Percentiles rank a stretch among this genome's conserved stretches.
These are phyloP conservation scores for Mallotus japonicus DNA, from an alignment of 441 rosid genomes.

Conservation along the genomic window DNA sequence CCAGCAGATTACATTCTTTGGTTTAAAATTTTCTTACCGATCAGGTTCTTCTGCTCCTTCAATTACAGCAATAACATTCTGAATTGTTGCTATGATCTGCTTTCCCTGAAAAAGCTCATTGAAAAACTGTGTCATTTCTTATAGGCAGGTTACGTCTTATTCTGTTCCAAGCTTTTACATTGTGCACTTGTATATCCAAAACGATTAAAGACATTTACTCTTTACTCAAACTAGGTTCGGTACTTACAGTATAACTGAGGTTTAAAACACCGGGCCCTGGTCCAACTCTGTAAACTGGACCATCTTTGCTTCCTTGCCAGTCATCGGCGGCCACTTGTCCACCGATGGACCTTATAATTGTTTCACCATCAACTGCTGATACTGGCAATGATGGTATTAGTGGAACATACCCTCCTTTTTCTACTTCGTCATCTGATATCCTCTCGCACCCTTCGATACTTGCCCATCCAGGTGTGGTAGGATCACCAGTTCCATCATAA, in stretches of 20 bases:
- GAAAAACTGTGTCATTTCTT: not conserved
- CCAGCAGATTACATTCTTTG: not conserved
- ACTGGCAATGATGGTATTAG: conserved; percentile 75
- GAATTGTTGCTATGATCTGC: conserved; percentile 53
- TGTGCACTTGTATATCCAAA: not conserved
- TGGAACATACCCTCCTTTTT: conserved; percentile 51
- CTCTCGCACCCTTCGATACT: conserved; percentile 75
- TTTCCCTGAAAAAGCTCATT: conserved; percentile 51
- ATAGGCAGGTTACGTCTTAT: not conserved
- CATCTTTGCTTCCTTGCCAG: conserved; percentile 68
- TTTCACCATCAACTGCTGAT: conserved; percentile 67
- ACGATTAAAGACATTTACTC: not conserved
- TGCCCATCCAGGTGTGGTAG: conserved; percentile 89
- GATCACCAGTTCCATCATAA: conserved; percentile 64
- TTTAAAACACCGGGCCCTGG: conserved; percentile 75
- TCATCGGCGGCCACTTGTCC: conserved; percentile 54
- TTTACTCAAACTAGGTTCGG: conserved; percentile 5
- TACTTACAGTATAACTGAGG: conserved; percentile 58
- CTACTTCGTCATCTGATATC: conserved; percentile 63
- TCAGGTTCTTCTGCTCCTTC: conserved; percentile 86
- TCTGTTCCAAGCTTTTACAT: not conserved
- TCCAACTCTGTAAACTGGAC: conserved; percentile 57
- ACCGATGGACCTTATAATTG: conserved; percentile 48
- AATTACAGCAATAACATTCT: conserved; percentile 75
- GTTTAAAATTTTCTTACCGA: conserved; percentile 38